Percentiles rank a stretch among this genome's conserved stretches.
phyloP scores from a whole-genome alignment of 2,329 filamentous ascomycete genomes.

The Penicillium polonicum region DNA sequence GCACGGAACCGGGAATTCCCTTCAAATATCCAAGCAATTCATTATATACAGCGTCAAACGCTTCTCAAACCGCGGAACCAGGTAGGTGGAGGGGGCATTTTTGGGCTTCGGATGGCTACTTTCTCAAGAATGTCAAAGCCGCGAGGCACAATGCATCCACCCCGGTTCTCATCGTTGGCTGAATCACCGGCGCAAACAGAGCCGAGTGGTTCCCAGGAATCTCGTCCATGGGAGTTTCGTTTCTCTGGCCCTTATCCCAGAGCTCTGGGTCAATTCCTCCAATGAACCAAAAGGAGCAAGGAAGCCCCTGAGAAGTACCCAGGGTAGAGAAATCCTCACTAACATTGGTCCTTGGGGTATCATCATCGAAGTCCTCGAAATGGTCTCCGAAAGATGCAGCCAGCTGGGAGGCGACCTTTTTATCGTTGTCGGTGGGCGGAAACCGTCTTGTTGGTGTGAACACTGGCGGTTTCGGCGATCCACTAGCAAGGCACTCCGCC shows the following conservation, averaged over 20 bases:
- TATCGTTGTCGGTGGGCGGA: constrained; percentile 56
- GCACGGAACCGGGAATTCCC: neutral
- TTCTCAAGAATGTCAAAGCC: constrained; percentile 47
- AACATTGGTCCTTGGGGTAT: constrained; percentile 34
- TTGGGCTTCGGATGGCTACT: constrained; percentile 3
- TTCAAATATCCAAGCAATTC: neutral
- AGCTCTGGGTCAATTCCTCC: constrained; percentile 53
- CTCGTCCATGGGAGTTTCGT: constrained; percentile 44
- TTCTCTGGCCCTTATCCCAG: constrained; percentile 52
- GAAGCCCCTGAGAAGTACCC: constrained; percentile 50
- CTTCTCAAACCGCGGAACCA: neutral
- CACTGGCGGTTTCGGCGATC: constrained; percentile 49
- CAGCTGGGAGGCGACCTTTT: constrained; percentile 43
- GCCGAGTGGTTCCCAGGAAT: constrained; percentile 61
- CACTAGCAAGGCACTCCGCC: constrained; percentile 54
- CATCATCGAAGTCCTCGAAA: constrained; percentile 44
- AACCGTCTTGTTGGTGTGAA: constrained; percentile 52
- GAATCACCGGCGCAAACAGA: constrained; percentile 58
- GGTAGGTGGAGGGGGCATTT: too few species aligned
- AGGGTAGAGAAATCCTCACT: constrained; percentile 62
- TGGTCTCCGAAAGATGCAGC: constrained; percentile 48
- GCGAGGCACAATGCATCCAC: constrained; percentile 53
- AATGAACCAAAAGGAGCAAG: constrained; percentile 57
- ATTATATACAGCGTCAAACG: neutral
- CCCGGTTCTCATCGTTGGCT: constrained; percentile 57